These are phyloP conservation scores for Candida michaelii DNA, from an alignment of 805 yeast species.

Conservation along the genomic window DNA sequence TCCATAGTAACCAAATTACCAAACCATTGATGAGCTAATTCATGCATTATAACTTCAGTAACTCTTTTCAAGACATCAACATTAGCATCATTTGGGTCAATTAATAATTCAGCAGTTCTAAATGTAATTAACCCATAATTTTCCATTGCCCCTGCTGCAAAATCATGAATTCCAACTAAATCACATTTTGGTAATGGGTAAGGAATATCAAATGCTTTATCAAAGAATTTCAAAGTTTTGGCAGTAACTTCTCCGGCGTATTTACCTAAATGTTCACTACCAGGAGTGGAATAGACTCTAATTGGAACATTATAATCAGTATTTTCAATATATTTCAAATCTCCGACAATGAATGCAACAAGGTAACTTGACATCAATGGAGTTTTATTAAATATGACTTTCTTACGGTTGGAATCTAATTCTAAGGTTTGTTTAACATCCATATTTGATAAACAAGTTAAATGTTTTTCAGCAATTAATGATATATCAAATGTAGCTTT, in stretches of 20 bases:
- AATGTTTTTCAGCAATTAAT: slow-evolving; percentile 53
- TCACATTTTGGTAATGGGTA: slow-evolving; percentile 82
- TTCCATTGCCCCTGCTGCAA: slow-evolving; percentile 89
- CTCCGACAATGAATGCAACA: slow-evolving; percentile 82
- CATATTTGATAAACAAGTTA: slow-evolving; percentile 70
- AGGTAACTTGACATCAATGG: slow-evolving; percentile 84
- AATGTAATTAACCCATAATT: slow-evolving; percentile 81
- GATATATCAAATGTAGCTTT: slow-evolving; percentile 71
- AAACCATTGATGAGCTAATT: slow-evolving; percentile 90
- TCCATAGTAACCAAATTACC: slow-evolving; percentile 90
- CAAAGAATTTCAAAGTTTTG: slow-evolving; percentile 71
- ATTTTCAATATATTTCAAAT: slow-evolving; percentile 69
- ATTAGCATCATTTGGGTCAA: slow-evolving; percentile 70
- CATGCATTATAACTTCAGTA: slow-evolving; percentile 85
- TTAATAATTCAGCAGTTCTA: slow-evolving; percentile 70
- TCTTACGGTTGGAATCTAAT: slow-evolving; percentile 47
- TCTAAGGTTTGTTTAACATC: slow-evolving; percentile 51
- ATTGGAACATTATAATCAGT: slow-evolving; percentile 70
- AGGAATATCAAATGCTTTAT: slow-evolving; percentile 67
- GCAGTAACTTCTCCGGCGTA: slow-evolving; percentile 76
- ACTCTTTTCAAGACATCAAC: slow-evolving; percentile 67
- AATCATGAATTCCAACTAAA: slow-evolving; percentile 80
- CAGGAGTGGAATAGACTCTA: slow-evolving; percentile 79
- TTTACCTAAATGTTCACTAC: slow-evolving; percentile 66
- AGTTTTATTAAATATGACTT: slow-evolving; percentile 67